These are phyloP conservation scores for Abrus precatorius DNA, from an alignment of 306 rosid species.

Conservation along the genomic window DNA sequence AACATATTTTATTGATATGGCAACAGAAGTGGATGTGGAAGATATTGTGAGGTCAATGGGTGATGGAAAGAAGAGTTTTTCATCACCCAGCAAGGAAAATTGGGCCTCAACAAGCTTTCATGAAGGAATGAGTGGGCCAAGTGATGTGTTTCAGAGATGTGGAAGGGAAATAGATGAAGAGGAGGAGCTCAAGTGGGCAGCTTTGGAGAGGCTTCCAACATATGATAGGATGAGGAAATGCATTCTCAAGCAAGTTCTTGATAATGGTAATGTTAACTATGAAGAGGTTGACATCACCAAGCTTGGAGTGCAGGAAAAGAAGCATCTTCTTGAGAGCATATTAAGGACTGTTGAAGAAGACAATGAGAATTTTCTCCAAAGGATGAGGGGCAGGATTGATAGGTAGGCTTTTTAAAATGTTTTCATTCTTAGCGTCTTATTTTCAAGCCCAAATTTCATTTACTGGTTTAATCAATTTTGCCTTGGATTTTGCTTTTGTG, in stretches of 20 bases:
- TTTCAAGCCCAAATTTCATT: not conserved
- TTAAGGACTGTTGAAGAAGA: slow-evolving; percentile 71
- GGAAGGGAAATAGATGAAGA: slow-evolving; percentile 64
- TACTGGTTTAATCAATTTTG: not conserved
- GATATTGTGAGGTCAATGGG: slow-evolving; percentile 46
- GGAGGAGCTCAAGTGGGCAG: slow-evolving; percentile 83
- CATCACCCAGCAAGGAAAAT: slow-evolving; percentile 43
- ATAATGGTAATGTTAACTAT: slow-evolving; percentile 62
- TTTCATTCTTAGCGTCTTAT: not conserved
- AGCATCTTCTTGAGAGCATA: slow-evolving; percentile 64
- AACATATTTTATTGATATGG: slow-evolving; percentile 32
- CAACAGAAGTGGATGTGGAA: slow-evolving; percentile 39
- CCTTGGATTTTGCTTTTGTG: not conserved
- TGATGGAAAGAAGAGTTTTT: slow-evolving; percentile 36
- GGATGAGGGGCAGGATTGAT: slow-evolving; percentile 61
- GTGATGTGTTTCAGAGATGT: slow-evolving; percentile 48
- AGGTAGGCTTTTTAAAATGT: slow-evolving; percentile 25
- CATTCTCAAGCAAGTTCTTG: slow-evolving; percentile 67
- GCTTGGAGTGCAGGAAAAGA: slow-evolving; percentile 67
- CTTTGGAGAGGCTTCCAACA: slow-evolving; percentile 82
- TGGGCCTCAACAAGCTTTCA: slow-evolving; percentile 43
- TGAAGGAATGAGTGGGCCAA: not conserved
- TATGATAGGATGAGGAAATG: slow-evolving; percentile 74
- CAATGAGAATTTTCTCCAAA: slow-evolving; percentile 67
- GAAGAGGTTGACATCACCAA: slow-evolving; percentile 70